Base-by-base conservation (phyloP, 2,329 filamentous ascomycete genomes). In the Cladosporium sphaerospermum region DNA sequence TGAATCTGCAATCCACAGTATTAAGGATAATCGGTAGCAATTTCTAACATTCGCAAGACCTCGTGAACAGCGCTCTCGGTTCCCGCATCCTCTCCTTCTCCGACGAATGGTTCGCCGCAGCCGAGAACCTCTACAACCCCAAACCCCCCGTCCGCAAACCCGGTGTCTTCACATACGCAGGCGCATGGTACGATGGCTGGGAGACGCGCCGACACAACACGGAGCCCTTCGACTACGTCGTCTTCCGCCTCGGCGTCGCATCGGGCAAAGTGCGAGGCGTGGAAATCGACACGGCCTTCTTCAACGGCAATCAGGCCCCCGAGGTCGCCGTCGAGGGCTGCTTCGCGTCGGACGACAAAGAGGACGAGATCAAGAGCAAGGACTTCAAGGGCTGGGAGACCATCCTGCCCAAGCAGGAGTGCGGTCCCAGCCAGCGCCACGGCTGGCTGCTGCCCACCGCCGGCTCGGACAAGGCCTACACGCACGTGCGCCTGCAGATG, bases 401-500 rank as follows among this genome's bases (percentile, higher is more conserved):
- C 1, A 84, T 92, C 54, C 75, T 92, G 4, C 76, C 77, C 14
- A 75, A 81, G 56, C 80, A 86, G 63, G 83, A 87, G 63, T 90
- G 87, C 66, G 87, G 87, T 0, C 86, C 88, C 1, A 84, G 78
- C 48, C 83, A 85, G 68, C 74, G 87, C 55, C 88, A 89, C 63
- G 85, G 76, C 3, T 93, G 88, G 88, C 78, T 81, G 64, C 74
- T 92, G 13, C 71, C 76, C 13, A 77, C 78, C 16, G 77, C 78
- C 16, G 55, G 66, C 16, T 83, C 81, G 0, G 70, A 73, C 33
- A 86, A 86, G 69, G 79, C 83, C 51, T 91, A 87, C 71, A 91
- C 88, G 0, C 88, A 93, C 67, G 85, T 91, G 39, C 76, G 87
- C 33, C 74, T 93, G 52, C 86, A 88, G 67, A 91, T 91, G 88